A percentile compares a stretch with the other conserved stretches of the same genome.
These are phyloP conservation scores for Leccinum rimulosum DNA, from an alignment of 768 basidiomycete species.

Conservation along the genomic window DNA sequence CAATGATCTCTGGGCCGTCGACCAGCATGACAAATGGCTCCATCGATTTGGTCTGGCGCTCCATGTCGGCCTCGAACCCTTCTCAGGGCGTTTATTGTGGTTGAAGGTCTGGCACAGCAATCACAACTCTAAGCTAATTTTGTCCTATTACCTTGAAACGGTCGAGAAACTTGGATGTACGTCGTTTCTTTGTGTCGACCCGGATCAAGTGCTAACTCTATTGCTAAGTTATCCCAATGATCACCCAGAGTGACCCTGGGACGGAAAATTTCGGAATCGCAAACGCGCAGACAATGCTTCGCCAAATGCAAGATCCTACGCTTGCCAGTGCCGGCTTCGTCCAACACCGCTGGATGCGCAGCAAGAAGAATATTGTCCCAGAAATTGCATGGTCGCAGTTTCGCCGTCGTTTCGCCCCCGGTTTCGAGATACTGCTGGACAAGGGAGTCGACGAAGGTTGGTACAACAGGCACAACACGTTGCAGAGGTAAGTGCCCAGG, in stretches of 20 bases:
- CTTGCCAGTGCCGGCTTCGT: conserved; percentile 30
- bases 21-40: no score
- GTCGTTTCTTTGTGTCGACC: background rate
- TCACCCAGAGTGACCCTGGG: background rate
- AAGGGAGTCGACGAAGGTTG: conserved; percentile 25
- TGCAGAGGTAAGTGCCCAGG: conserved; percentile 22
- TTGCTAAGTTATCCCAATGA: background rate
- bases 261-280: conserved; percentile 2
- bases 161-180: conserved; percentile 1
- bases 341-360: conserved; percentile 40
- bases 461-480: conserved; percentile 28
- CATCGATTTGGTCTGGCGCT: no score
- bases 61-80: no score
- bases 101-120: background rate
- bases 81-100: background rate
- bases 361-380: conserved; percentile 35
- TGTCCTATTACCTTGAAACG: background rate
- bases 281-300: background rate
- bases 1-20: background rate
- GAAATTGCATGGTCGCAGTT: conserved; percentile 27
- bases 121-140: background rate
- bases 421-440: conserved; percentile 37
- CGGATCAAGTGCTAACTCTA: background rate
- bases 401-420: conserved; percentile 28
- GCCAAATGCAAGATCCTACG: conserved; percentile 30